phyloP scores from a whole-genome alignment of 202 grass and related monocot species.

The Zoysia matrella region DNA sequence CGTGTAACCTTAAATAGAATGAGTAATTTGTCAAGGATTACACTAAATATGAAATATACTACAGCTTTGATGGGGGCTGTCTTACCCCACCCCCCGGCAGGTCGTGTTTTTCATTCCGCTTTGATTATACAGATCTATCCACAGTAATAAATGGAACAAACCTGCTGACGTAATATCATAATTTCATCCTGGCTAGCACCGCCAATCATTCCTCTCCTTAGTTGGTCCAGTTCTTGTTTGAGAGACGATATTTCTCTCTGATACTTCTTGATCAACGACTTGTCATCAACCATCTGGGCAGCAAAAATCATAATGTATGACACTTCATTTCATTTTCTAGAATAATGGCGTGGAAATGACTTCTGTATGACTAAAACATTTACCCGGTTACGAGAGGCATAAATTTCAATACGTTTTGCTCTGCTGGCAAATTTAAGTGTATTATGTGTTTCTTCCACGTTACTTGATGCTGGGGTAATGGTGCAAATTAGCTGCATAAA shows the following conservation, averaged over 20 bases:
- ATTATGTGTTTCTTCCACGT: slow-evolving; percentile 57
- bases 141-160: slow-evolving; percentile 41
- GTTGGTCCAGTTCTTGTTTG: slow-evolving; percentile 86
- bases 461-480: slow-evolving; percentile 95
- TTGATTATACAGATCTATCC: slow-evolving; percentile 22
- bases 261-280: slow-evolving; percentile 99
- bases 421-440: slow-evolving; percentile 78
- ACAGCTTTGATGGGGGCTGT: background rate
- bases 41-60: background rate
- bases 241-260: slow-evolving; percentile 92
- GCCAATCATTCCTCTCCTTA: slow-evolving; percentile 80
- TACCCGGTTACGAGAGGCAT: slow-evolving; percentile 92
- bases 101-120: too few relatives aligned
- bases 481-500: slow-evolving; percentile 94
- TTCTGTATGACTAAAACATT: slow-evolving; percentile 32
- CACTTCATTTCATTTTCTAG: background rate
- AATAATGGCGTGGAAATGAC: slow-evolving; percentile 18
- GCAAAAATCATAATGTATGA: slow-evolving; percentile 24
- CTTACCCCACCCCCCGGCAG: too few relatives aligned
- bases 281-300: slow-evolving; percentile 90
- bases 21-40: slow-evolving; percentile 17
- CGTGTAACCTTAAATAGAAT: slow-evolving; percentile 7
- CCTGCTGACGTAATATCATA: slow-evolving; percentile 83
- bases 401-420: slow-evolving; percentile 96
- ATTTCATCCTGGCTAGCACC: slow-evolving; percentile 95